These are phyloP conservation scores for Zymoseptoria brevis DNA, from an alignment of 2,329 filamentous ascomycete species.

Conservation along the genomic window DNA sequence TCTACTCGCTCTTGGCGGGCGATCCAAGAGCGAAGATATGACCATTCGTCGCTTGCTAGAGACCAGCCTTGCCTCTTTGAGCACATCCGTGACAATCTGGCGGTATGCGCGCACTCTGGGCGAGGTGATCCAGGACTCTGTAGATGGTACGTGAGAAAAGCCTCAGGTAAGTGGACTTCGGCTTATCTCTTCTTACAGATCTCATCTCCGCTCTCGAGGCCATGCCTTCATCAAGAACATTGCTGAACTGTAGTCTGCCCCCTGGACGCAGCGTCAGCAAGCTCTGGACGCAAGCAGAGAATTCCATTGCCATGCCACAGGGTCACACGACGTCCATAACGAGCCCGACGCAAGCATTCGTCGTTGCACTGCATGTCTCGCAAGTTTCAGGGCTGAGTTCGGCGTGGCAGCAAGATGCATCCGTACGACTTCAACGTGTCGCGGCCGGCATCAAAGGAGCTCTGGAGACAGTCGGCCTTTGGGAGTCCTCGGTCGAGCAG, in stretches of 20 bases:
- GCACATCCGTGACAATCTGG: slow-evolving; percentile 30
- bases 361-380: slow-evolving; percentile 21
- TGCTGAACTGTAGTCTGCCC: slow-evolving; percentile 31
- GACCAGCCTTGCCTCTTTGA: slow-evolving; percentile 31
- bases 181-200: slow-evolving; percentile 32
- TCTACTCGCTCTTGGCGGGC: slow-evolving; percentile 41
- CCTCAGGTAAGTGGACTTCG: slow-evolving; percentile 15
- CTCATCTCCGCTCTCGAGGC: slow-evolving; percentile 38
- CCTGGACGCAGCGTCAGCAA: slow-evolving; percentile 32
- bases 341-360: slow-evolving; percentile 15
- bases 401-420: slow-evolving; percentile 18
- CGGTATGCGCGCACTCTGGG: slow-evolving; percentile 28
- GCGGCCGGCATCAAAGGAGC: slow-evolving; percentile 2
- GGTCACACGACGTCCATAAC: slow-evolving; percentile 28
- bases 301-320: slow-evolving; percentile 35
- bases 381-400: slow-evolving; percentile 11
- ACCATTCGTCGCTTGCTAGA: slow-evolving; percentile 34
- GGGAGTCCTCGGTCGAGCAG: slow-evolving; percentile 12
- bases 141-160: slow-evolving; percentile 31
- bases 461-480: slow-evolving; percentile 15
- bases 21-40: slow-evolving; percentile 35
- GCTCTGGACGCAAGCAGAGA: slow-evolving; percentile 33
- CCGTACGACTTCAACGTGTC: slow-evolving; percentile 15
- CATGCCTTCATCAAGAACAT: slow-evolving; percentile 6
- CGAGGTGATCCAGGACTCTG: slow-evolving; percentile 33